Base-by-base conservation (phyloP, 345 rosid genomes). In the Gossypium thurberi region DNA sequence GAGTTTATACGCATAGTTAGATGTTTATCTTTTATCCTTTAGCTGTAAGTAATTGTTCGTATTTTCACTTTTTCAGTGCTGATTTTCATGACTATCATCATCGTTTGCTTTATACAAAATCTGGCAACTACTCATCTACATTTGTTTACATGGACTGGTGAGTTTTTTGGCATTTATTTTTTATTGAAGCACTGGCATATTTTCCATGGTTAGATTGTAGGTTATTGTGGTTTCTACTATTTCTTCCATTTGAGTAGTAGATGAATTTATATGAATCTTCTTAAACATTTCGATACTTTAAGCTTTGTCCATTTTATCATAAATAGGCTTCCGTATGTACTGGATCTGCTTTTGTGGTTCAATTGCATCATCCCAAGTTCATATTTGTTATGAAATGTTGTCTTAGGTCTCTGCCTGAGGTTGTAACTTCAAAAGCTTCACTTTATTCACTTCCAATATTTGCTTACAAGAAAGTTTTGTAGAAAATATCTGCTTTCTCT, bases 11-110 rank as follows among this genome's bases (percentile, higher is more conserved):
- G 13, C 48, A 28, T 43, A 10, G 52, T 53, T 42, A 9, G 23
- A 23, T 25, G 43, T 33, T 72, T 40, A 46, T 47, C n/a, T 28
- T 53, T 79, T 52, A 55, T 64, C 62, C 9, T 9, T 73, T 77
- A 47, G 18, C 68, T 44, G 44, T 60, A 72, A 65, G 62, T 9
- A 70, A 65, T 21, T 44, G 64, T 33, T 44, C 33, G 69, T n/a
- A 15, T 21, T 40, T 74, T 63, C 47, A 8, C 37, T 52, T 71
- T 76, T 77, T n/a, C 89, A 95, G 99, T 44, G 84, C 99, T 77
- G 97, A 95, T 85, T 95, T 94, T 79, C 98, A 94, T 80, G 98
- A 94, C 77, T 92, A 95, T 76, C 99, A 95, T 80, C 99, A 95
- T 60, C 98, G 99, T 2, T 81, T 95, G 78, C 92, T 92, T 3